Evolutionary conservation across 106 monocot genomes (phyloP), one percentile per base, ranked within the genome.

Genomic region (Apostasia shenzhenica): DNA sequence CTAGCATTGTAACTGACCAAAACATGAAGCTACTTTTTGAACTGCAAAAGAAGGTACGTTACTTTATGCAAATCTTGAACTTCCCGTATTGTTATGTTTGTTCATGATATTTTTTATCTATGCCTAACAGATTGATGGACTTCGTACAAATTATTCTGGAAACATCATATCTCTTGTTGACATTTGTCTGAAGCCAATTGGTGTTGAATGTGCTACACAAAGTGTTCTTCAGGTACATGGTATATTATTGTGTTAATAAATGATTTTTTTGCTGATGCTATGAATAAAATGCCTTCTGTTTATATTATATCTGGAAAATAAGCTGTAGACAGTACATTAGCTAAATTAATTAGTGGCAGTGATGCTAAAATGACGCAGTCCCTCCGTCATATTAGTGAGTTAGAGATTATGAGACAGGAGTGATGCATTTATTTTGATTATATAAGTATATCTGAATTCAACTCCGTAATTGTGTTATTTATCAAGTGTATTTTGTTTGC

Each of bases 181-280:
- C 51, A 92, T 97, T 50, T 97, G 97, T 62, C 66, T 97, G 63
- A 97, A 92, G 51, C 97, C 97, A 64, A 82, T 97, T 63, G 89
- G 84, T 51, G 62, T 81, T 61, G 83, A 73, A 50, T 97, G 97
- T 81, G 92, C 97, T 8, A 90, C 92, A 63, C 97, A 92, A 66
- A 97, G 97, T 74, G 68, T 97, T 71, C 74, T 97, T 68, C 97
- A 97, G 92, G 97, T 97, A 41, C 14, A 49, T 78, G 50, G 44
- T 67, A 60, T 13, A 59, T 37, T n/a, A 45, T 37, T 67, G 41
- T 49, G 39, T 39, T 70, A 26, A 54, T 57, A 59, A 13, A 46
- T 13, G 57, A 8, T 59, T 14, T 12, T 70, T 9, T 72, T 53
- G 56, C 48, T 5, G 10, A 8, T 61, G 49, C 1, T 4, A 4